These are phyloP conservation scores for Jaenimonas drosophilae DNA, from an alignment of 208 protist species.

Conservation along the genomic window DNA sequence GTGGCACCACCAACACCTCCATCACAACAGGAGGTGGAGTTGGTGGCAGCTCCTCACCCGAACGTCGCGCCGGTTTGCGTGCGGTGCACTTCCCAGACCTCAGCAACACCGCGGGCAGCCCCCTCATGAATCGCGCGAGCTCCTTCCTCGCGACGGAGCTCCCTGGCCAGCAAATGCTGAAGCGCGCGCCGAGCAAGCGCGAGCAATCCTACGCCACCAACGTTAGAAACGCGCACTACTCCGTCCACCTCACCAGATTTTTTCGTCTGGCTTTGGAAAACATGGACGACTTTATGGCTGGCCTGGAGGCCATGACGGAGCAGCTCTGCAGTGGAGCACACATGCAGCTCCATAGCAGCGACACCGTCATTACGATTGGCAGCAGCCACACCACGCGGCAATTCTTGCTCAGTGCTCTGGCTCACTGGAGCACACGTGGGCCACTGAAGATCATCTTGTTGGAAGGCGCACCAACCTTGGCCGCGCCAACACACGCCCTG, in stretches of 20 bases:
- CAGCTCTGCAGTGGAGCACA: slow-evolving; percentile 52
- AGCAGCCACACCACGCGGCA: slow-evolving; percentile 57
- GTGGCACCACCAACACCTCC: not conserved
- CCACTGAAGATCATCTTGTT: slow-evolving; percentile 93
- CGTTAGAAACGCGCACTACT: slow-evolving; percentile 1
- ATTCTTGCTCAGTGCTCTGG: slow-evolving; percentile 45
- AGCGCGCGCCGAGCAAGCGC: slow-evolving; percentile 42
- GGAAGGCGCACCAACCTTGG: slow-evolving; percentile 75
- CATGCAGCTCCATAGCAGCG: slow-evolving; percentile 59
- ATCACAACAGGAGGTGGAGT: slow-evolving; percentile 1
- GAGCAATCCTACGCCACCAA: slow-evolving; percentile 7
- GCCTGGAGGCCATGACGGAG: slow-evolving; percentile 65
- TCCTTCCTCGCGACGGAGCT: slow-evolving; percentile 54
- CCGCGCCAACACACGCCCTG: slow-evolving; percentile 43
- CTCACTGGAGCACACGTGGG: slow-evolving; percentile 8
- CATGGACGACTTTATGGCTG: slow-evolving; percentile 38
- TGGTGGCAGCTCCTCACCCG: not conserved
- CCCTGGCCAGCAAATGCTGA: slow-evolving; percentile 51
- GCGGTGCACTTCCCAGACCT: too few species aligned
- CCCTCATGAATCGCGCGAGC: slow-evolving; percentile 23
- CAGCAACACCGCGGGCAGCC: too few species aligned
- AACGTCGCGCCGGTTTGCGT: not conserved
- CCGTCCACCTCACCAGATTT: not conserved
- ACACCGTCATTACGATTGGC: slow-evolving; percentile 71
- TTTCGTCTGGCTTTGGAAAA: not conserved